A percentile compares a stretch with the other conserved stretches of the same genome.
phyloP scores from a whole-genome alignment of 2,329 filamentous ascomycete genomes.

The Colletotrichum tropicale region DNA sequence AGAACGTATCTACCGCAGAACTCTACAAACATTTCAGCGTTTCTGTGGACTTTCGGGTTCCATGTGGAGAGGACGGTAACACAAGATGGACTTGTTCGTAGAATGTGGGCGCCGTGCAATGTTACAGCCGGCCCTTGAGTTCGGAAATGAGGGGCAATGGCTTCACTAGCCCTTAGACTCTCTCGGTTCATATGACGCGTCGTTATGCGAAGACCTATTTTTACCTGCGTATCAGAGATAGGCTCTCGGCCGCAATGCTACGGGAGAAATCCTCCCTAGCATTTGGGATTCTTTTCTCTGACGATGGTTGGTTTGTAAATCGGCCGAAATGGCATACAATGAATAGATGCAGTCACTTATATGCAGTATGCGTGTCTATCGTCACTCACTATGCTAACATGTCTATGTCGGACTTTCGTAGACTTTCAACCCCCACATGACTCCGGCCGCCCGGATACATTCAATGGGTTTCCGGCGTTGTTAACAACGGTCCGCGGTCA shows the following conservation, averaged over 20 bases:
- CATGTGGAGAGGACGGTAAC: background rate
- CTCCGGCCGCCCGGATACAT: background rate
- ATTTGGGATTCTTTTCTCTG: background rate
- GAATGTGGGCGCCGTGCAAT: background rate
- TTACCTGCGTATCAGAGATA: background rate
- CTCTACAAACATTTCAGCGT: background rate
- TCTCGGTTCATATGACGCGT: background rate
- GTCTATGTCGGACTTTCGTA: background rate
- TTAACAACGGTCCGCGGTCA: accelerated
- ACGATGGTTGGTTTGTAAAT: accelerated
- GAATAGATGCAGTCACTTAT: background rate
- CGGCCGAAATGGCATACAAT: background rate
- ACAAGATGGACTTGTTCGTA: background rate
- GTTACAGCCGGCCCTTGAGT: background rate
- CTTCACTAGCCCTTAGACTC: background rate
- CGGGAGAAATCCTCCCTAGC: background rate
- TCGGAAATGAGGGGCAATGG: background rate
- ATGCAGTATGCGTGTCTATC: background rate
- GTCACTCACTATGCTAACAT: background rate
- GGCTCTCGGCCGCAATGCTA: background rate
- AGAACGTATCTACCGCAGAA: background rate
- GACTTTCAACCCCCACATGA: too few species aligned
- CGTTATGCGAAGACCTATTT: background rate
- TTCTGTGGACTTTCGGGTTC: background rate
- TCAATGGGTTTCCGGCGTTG: background rate